phyloP scores from a whole-genome alignment of 176 grass and related monocot species.

The Otatea glauca region DNA sequence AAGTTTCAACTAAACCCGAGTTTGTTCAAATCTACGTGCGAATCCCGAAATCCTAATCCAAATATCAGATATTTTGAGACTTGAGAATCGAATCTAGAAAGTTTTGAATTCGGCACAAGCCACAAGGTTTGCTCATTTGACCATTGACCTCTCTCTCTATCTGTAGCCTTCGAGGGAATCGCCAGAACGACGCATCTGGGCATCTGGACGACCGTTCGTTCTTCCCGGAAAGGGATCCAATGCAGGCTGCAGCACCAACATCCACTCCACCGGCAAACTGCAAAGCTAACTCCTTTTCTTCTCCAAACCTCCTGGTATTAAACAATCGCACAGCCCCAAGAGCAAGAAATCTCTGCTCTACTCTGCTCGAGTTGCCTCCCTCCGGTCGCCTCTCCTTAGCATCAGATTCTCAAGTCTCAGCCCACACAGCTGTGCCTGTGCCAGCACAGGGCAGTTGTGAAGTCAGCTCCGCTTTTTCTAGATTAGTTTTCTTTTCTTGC shows the following conservation, averaged over 20 bases:
- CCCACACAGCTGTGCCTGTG: slow-evolving; percentile 19
- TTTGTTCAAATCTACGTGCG: neutral
- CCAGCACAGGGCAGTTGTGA: slow-evolving; percentile 32
- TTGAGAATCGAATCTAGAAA: neutral
- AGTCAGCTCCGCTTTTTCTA: slow-evolving; percentile 25
- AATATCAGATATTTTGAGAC: too few relatives aligned
- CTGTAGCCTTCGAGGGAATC: neutral
- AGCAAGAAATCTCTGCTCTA: slow-evolving; percentile 22
- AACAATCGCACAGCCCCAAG: neutral
- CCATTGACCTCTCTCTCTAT: neutral
- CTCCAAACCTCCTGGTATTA: slow-evolving; percentile 8
- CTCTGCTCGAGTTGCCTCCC: slow-evolving; percentile 17
- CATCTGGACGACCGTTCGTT: neutral
- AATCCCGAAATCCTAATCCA: neutral
- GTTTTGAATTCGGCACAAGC: neutral
- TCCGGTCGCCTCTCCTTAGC: neutral
- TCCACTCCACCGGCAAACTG: slow-evolving; percentile 31
- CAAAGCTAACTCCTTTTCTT: slow-evolving; percentile 6
- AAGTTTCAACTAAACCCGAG: neutral
- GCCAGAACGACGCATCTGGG: neutral
- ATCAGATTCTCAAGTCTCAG: slow-evolving; percentile 28
- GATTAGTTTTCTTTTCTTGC: slow-evolving; percentile 21
- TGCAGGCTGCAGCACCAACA: slow-evolving; percentile 32
- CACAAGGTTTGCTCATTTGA: neutral
- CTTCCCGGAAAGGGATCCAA: neutral